Conservation (phyloP, 306 rosid species). For the Gastrolobium bilobum region DNA sequence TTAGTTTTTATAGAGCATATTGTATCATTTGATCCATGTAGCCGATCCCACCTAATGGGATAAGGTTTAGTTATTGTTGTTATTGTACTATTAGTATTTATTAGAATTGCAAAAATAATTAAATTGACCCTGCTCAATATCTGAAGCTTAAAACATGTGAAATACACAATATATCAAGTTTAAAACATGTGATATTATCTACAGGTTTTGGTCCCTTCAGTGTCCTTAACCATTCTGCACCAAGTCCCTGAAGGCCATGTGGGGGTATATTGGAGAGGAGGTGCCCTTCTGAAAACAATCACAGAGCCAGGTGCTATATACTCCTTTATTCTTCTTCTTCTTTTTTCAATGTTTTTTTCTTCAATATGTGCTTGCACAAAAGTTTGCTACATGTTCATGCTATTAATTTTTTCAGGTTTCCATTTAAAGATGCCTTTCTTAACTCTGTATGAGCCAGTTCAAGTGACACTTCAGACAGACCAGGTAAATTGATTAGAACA, state of each 20-base stretch:
- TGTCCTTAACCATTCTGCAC: slow-evolving; percentile 72
- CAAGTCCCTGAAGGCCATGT: slow-evolving; percentile 99
- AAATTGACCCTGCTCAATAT: slow-evolving; percentile 2
- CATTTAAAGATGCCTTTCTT: slow-evolving; percentile 86
- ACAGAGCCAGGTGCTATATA: slow-evolving; percentile 76
- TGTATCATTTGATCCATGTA: background rate
- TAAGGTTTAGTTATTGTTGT: slow-evolving; percentile 23
- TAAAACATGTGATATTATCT: slow-evolving; percentile 39
- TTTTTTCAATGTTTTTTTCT: slow-evolving; percentile 21
- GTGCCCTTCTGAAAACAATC: slow-evolving; percentile 84
- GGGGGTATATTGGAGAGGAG: slow-evolving; percentile 97
- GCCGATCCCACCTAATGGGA: background rate
- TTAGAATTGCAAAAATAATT: slow-evolving; percentile 19
- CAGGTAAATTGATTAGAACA: slow-evolving; percentile 59
- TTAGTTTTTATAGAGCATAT: background rate
- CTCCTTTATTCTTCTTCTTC: background rate
- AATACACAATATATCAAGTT: background rate
- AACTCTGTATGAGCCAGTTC: slow-evolving; percentile 89
- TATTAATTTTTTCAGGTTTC: slow-evolving; percentile 67
- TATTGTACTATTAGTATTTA: background rate
- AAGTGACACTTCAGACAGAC: slow-evolving; percentile 93
- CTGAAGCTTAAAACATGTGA: slow-evolving; percentile 20
- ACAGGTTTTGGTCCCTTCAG: slow-evolving; percentile 69
- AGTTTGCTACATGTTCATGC: slow-evolving; percentile 21
- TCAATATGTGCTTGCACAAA: background rate